Conservation (phyloP, 352 stramenopile genomes). For the Phytophthora sp. region DNA sequence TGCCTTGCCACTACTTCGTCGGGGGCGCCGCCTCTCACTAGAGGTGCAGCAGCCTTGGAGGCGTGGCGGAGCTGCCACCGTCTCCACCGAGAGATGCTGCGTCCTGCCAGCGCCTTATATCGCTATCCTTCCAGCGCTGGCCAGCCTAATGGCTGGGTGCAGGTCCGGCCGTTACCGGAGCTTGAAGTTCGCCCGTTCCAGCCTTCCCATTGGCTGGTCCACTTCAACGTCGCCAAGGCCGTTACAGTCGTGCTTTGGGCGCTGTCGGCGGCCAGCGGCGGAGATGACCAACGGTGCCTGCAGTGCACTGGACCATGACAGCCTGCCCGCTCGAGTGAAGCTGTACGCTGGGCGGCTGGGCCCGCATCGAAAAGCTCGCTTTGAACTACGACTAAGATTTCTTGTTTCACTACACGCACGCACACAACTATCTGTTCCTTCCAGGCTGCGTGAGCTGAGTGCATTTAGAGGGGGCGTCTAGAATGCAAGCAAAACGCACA, state of each 20-base stretch:
- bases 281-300: conserved; percentile 32
- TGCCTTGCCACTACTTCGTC: neutral
- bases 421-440: conserved; percentile 12
- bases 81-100: conserved; percentile 1
- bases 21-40: too few species aligned
- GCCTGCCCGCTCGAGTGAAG: neutral
- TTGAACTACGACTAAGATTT: too few species aligned
- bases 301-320: neutral
- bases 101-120: neutral
- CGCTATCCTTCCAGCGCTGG: neutral
- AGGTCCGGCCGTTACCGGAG: conserved; percentile 5
- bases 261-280: neutral
- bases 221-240: conserved; percentile 21
- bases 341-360: too few species aligned
- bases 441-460: neutral
- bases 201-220: conserved; percentile 17
- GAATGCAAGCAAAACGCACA: conserved; percentile 10
- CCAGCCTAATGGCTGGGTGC: conserved; percentile 11
- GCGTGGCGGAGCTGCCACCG: neutral
- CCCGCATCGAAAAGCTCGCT: too few species aligned
- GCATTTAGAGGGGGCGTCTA: conserved; percentile 6
- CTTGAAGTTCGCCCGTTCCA: conserved; percentile 13
- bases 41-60: neutral
- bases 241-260: conserved; percentile 17
- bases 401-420: conserved; percentile 17